Evolutionary conservation across 768 basidiomycete species (phyloP).

Genomic region (Mycena amicta): DNA sequence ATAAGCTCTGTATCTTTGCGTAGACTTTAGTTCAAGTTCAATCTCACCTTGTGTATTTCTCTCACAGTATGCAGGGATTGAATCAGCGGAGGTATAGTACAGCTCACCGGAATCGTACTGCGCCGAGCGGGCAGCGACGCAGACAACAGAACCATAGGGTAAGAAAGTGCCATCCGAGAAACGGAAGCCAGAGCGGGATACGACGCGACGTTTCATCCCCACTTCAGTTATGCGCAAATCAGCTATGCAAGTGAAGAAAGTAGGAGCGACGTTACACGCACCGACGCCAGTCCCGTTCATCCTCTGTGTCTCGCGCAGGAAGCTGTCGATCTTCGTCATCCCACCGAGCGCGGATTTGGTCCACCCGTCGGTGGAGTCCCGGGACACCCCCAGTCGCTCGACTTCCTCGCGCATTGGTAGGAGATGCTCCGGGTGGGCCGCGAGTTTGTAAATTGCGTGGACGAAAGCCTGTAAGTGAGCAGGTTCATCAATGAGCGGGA

Average conservation of each 20-base stretch:
- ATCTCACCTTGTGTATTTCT: no score
- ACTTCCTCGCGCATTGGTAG: constrained; percentile 35
- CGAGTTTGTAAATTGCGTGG: constrained; percentile 33
- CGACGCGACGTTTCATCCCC: constrained; percentile 29
- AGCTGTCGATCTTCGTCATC: constrained; percentile 48
- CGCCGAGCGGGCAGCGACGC: constrained; percentile 12
- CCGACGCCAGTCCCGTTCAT: constrained; percentile 22
- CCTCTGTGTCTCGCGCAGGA: constrained; percentile 45
- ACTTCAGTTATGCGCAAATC: no score
- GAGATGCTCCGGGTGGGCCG: constrained; percentile 32
- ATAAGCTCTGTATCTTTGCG: no score
- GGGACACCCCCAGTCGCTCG: constrained; percentile 28
- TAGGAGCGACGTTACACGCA: no score
- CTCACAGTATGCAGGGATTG: no score
- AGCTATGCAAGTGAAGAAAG: no score
- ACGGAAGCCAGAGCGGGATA: constrained; percentile 28
- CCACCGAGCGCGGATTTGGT: constrained; percentile 40
- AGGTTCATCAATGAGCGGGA: not conserved
- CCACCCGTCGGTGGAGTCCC: constrained; percentile 42
- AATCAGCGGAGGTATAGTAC: not conserved
- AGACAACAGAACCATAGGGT: constrained; percentile 25
- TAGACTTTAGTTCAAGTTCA: no score
- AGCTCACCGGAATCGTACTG: constrained; percentile 7
- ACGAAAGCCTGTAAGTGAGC: constrained; percentile 25
- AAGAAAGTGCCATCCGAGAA: constrained; percentile 34